These are phyloP conservation scores for Solanum arcanum DNA, from an alignment of 257 asterid species.

Conservation along the genomic window DNA sequence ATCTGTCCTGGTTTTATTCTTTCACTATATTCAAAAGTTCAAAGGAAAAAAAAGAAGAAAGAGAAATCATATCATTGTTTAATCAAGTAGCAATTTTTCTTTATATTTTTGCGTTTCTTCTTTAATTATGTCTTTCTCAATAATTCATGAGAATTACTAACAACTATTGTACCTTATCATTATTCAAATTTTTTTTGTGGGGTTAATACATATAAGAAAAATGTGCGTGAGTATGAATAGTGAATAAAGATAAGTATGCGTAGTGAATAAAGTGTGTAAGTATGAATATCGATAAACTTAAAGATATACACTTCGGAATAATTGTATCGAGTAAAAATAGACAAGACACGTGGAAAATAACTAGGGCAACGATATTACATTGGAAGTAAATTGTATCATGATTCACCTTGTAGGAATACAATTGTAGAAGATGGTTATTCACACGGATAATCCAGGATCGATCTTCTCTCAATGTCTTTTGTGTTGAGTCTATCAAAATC, in stretches of 20 bases:
- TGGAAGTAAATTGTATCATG: no score
- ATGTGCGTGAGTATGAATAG: not conserved
- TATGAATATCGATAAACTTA: not conserved
- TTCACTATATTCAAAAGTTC: not conserved
- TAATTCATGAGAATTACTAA: not conserved
- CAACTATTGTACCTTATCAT: not conserved
- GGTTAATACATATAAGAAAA: not conserved
- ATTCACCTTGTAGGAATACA: no score
- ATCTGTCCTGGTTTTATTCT: not conserved
- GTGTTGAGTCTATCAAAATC: fast-evolving
- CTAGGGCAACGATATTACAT: not conserved
- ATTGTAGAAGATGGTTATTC: not conserved
- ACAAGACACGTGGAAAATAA: not conserved
- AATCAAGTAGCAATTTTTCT: not conserved
- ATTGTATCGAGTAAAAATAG: not conserved
- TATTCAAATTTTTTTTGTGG: not conserved
- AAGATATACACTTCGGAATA: not conserved
- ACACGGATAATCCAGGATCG: not conserved
- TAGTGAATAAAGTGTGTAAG: no score
- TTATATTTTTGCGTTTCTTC: not conserved
- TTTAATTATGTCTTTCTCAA: not conserved
- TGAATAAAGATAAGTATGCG: not conserved
- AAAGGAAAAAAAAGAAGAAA: not conserved
- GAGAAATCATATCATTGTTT: not conserved
- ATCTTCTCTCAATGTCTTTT: not conserved